Evolutionary conservation across 2,329 filamentous ascomycete genomes (phyloP), one percentile per base, ranked within the genome.

Genomic region (Dothiorella sarmentorum): DNA sequence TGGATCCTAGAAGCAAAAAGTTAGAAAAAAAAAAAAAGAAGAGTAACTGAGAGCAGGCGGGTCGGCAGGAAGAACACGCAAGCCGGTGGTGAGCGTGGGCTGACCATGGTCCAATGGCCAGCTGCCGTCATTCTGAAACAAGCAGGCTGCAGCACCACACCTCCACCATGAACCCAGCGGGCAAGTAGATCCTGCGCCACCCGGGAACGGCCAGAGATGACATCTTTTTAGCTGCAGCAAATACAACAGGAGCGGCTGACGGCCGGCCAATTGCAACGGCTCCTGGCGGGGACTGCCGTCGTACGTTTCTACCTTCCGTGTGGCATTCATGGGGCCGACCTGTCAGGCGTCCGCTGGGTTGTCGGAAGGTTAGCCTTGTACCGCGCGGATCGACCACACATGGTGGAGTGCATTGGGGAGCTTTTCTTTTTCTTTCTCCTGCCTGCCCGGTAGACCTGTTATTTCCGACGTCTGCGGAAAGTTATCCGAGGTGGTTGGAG

Each of bases 71-170:
- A 52, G 47, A 52, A 37, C 47, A 33, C 47, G 47, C 47, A 52
- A 52, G 47, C 47, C 47, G 47, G 31, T 52, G 33, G 47, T 52
- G 47, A 52, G 47, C 47, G 18, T 52, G 47, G 20, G 47, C 47
- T 52, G 47, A 52, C 47, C 47, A 18, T 17, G 18, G n/a, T 52
- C 47, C 47, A 52, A 52, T 52, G 13, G 47, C 11, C 31, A 13
- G 7, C 47, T n/a, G 31, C 47, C 47, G 47, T 52, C 47, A 38
- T 37, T 52, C 33, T 52, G 47, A 52, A 52, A 52, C 47, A 52
- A 52, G 47, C 31, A 52, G 47, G 31, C 31, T 52, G 47, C 47
- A 52, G 31, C 31, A 37, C 20, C 47, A 51, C 45, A 18, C 2
- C 10, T 13, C 29, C 10, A 31, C 18, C 18, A 37, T 27, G 7